Conservation (phyloP, 345 rosid species). For the Physaria fendleri region DNA sequence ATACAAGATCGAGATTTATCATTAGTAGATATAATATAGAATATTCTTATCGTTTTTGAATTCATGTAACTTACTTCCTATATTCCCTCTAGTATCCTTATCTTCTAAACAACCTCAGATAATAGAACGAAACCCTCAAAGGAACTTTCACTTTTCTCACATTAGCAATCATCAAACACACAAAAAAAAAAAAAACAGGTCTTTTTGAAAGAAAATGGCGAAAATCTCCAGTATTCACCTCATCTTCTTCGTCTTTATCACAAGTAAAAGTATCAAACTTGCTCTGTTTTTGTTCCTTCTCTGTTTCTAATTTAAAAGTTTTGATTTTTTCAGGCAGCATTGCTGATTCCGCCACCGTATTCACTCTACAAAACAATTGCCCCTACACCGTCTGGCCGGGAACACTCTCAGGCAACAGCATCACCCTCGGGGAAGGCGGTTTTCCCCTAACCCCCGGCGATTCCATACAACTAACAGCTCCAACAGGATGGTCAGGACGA, state of each 20-base stretch:
- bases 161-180: neutral
- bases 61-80: too few relatives aligned
- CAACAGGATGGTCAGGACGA: constrained; percentile 82
- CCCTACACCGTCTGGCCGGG: constrained; percentile 82
- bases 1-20: too few relatives aligned
- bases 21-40: too few relatives aligned
- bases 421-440: constrained; percentile 70
- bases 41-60: too few relatives aligned
- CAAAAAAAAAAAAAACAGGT: neutral
- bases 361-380: constrained; percentile 67
- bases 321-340: constrained; percentile 1
- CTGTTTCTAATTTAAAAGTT: neutral
- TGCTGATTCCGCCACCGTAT: constrained; percentile 44
- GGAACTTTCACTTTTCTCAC: too few relatives aligned
- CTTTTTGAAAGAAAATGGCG: neutral
- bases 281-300: neutral
- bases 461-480: constrained; percentile 50
- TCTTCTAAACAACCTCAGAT: too few relatives aligned
- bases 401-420: constrained; percentile 58
- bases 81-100: too few relatives aligned
- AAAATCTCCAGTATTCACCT: constrained; percentile 8
- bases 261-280: neutral
- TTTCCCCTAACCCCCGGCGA: constrained; percentile 46
- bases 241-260: constrained; percentile 15
- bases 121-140: too few relatives aligned